Evolutionary conservation across 371 early-diverging fungal species (phyloP), one percentile per base, ranked within the genome.

Genomic region (Actinomucor elegans): DNA sequence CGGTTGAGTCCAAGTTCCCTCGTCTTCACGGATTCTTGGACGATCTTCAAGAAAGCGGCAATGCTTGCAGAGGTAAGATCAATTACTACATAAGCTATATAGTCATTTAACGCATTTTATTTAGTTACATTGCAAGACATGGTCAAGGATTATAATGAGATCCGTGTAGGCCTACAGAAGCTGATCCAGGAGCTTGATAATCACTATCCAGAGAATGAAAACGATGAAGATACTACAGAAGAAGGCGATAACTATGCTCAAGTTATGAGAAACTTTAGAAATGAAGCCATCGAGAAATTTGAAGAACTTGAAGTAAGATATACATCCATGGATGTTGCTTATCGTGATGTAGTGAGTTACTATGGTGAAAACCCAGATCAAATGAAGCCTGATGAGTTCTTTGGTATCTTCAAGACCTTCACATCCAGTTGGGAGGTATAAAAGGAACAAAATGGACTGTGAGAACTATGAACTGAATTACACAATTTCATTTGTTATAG

Each of bases 371-470:
- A 94, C 44, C 75, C 92, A 21, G 69, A 65, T 20, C 71, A 78
- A 33, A 89, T 85, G 72, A 87, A 90, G 46, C 91, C 92, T 0
- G 95, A 96, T 54, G 94, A 93, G 58, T 94, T 91, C 80, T 92
- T 93, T 80, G 85, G 86, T 11, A 83, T 92, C 31, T 92, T 91
- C 79, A 89, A 88, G 64, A 89, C 89, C 3, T 92, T 92, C 44
- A 79, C 83, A 10, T 75, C 87, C 1, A 86, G 86, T 52, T 90
- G 90, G 61, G 87, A 85, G 73, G 79, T 75, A 71, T n/a, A n/a
- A n/a, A n/a, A n/a, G n/a, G n/a, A n/a, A n/a, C n/a, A n/a, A n/a
- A n/a, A n/a, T n/a, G n/a, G n/a, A n/a, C n/a, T n/a, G n/a, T n/a
- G n/a, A n/a, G n/a, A n/a, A n/a, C n/a, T n/a, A n/a, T n/a, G n/a